Evolutionary conservation across 2,329 filamentous ascomycete genomes (phyloP).

Genomic region (Stachybotrys chlorohalonatus): DNA sequence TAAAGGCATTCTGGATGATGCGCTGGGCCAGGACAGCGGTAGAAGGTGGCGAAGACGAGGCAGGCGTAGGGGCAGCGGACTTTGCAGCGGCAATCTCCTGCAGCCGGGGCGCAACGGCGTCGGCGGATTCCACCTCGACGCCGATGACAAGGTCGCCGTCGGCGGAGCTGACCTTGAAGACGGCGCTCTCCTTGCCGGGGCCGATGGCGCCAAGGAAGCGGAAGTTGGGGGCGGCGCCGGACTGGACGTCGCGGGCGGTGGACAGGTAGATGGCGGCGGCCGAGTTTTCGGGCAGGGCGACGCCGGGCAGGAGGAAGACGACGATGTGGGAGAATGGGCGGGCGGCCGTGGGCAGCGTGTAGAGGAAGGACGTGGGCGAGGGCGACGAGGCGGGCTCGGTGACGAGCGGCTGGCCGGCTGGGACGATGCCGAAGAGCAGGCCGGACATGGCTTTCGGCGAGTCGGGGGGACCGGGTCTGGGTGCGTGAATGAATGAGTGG

Average conservation of each 20-base stretch:
- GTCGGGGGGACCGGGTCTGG: not conserved
- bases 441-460: slow-evolving; percentile 23
- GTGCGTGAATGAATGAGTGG: not conserved
- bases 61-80: slow-evolving; percentile 1
- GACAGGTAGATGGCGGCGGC: slow-evolving; percentile 86
- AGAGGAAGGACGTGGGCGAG: slow-evolving; percentile 47
- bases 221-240: slow-evolving; percentile 50
- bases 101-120: slow-evolving; percentile 62
- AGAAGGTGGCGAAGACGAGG: slow-evolving; percentile 32
- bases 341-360: slow-evolving; percentile 31
- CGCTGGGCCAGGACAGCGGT: slow-evolving; percentile 79
- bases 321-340: slow-evolving; percentile 70
- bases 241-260: slow-evolving; percentile 34
- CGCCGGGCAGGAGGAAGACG: slow-evolving; percentile 78
- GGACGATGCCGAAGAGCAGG: slow-evolving; percentile 50
- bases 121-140: slow-evolving; percentile 69
- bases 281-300: slow-evolving; percentile 61
- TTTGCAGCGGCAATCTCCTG: slow-evolving; percentile 40
- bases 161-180: slow-evolving; percentile 63
- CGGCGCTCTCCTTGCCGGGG: slow-evolving; percentile 81
- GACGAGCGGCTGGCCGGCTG: slow-evolving; percentile 49
- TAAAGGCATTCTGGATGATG: slow-evolving; percentile 96
- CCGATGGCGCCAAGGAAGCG: slow-evolving; percentile 83
- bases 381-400: slow-evolving; percentile 44
- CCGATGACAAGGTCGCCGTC: slow-evolving; percentile 61